Evolutionary conservation across 2,329 filamentous ascomycete genomes (phyloP), one percentile per base, ranked within the genome.

Genomic region (Sarocladiaceae sp.): DNA sequence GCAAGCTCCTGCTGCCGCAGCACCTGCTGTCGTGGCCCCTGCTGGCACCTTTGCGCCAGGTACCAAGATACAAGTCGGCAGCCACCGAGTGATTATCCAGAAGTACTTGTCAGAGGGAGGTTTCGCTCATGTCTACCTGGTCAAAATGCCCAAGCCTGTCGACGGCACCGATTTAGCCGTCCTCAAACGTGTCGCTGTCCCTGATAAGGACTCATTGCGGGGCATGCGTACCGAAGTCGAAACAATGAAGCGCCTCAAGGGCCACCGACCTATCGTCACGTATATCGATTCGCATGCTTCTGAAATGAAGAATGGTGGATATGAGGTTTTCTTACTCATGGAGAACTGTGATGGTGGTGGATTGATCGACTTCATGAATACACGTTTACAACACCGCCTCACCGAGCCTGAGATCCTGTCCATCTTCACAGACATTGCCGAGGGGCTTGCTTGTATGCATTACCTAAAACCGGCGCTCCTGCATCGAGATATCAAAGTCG

Each of bases 331-430:
- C 64, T 70, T 99, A 64, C 84, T 99, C 58, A 99, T 99, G 94
- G 94, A 99, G 68, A 97, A 87, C 71, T 99, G 94, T 73, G 84
- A 88, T 63, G 94, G 94, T 49, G 94, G 94, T 58, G 93, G 94
- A 31, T 74, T 99, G 66, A 99, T 99, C 67, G 94, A 99, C 73
- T 99, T 97, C 68, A 99, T 99, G 94, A 99, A 99, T 72, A 99
- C 94, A 31, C 84, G 94, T 51, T 75, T 99, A 62, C 94, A 99
- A 72, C 92, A 99, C 68, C 88, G 94, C 49, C 78, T 99, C 69
- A 99, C 93, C 31, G 94, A 99, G 74, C 93, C 94, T 48, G 94
- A 99, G 76, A 96, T 99, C 60, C 76, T 99, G 62, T 88, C 92
- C 74, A 97, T 99, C 70, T 97, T 99, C 72, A 87, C 87, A 50